Evolutionary conservation across 805 yeast genomes (phyloP).

Genomic region (Teunomyces barrocoloradensis): DNA sequence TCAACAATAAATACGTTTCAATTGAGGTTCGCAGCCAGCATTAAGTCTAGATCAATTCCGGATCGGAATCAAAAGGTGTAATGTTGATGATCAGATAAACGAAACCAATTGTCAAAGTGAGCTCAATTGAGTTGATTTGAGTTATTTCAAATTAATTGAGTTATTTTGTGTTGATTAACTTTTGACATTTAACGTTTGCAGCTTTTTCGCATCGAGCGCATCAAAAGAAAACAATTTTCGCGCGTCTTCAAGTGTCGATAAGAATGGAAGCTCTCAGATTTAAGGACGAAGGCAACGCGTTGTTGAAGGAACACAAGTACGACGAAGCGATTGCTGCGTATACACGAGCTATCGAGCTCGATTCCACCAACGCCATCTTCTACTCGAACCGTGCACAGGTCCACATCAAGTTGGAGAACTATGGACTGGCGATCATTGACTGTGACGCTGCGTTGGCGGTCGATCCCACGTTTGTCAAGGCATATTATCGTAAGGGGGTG

Average conservation of each 20-base stretch:
- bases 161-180: no score
- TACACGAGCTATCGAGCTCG: conserved; percentile 69
- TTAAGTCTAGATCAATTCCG: no score
- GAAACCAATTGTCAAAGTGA: no score
- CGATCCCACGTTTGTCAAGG: conserved; percentile 69
- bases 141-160: no score
- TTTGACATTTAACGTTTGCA: no score
- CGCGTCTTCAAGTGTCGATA: not conserved
- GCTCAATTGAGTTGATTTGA: no score
- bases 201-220: not conserved
- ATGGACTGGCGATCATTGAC: conserved; percentile 81
- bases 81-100: no score
- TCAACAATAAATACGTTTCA: no score
- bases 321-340: conserved; percentile 67
- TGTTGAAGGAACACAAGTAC: conserved; percentile 63
- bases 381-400: conserved; percentile 88
- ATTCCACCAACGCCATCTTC: conserved; percentile 56
- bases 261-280: conserved; percentile 41
- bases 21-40: no score
- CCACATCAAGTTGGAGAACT: conserved; percentile 79
- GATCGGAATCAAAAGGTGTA: no score
- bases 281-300: conserved; percentile 73
- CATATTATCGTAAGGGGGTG: conserved; percentile 84
- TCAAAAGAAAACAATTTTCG: not conserved
- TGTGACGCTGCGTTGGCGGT: conserved; percentile 66